Conservation (phyloP, 1,284 basidiomycete species). For the Termitomyces sp. region DNA sequence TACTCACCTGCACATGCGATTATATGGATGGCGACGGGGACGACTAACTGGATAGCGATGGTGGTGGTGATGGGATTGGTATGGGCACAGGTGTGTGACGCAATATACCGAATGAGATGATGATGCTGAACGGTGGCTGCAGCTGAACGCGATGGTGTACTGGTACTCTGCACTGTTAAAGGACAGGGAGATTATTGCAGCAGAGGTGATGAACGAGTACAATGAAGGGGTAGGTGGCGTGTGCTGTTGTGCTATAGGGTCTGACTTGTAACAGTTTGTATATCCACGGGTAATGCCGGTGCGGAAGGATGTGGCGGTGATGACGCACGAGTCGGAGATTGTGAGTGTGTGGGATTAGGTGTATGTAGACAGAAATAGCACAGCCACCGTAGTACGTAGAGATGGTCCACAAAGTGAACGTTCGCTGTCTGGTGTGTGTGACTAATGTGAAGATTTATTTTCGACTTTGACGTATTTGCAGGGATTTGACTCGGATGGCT, state of each 20-base stretch:
- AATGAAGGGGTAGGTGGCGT: conserved; percentile 56
- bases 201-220: conserved; percentile 85
- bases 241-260: neutral
- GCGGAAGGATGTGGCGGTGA: conserved; percentile 72
- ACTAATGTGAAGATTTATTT: neutral
- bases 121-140: neutral
- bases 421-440: conserved; percentile 15
- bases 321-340: conserved; percentile 80
- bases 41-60: conserved; percentile 72
- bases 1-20: conserved; percentile 75
- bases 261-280: conserved; percentile 57
- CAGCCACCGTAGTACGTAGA: conserved; percentile 14
- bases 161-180: conserved; percentile 64
- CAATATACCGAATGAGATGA: neutral
- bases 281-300: conserved; percentile 74
- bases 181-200: conserved; percentile 70
- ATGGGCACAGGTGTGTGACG: conserved; percentile 45
- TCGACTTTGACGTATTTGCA: conserved; percentile 7
- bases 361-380: conserved; percentile 19
- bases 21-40: conserved; percentile 65
- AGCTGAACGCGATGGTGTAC: conserved; percentile 49
- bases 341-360: conserved; percentile 52
- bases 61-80: conserved; percentile 59
- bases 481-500: conserved; percentile 21
- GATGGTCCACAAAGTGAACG: conserved; percentile 1